Conservation (phyloP, 2,329 filamentous ascomycete species). For the Didymella pomorum region DNA sequence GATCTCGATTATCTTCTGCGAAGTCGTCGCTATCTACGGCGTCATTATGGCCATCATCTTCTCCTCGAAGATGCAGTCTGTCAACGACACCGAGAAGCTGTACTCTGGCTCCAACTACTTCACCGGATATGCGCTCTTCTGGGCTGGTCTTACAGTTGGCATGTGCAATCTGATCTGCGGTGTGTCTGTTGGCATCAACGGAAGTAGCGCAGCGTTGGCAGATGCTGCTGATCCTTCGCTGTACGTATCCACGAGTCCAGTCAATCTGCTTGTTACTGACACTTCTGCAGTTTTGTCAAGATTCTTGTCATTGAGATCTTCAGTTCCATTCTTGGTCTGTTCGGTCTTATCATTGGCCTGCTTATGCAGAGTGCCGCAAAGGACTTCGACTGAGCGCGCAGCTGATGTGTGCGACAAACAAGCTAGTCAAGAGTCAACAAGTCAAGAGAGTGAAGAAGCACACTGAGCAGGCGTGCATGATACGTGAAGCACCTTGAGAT, state of each 20-base stretch:
- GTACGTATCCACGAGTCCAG: conserved; percentile 62
- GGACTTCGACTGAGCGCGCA: conserved; percentile 66
- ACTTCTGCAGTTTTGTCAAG: conserved; percentile 81
- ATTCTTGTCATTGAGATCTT: conserved; percentile 99
- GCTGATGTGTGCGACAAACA: background rate
- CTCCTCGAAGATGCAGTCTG: conserved; percentile 80
- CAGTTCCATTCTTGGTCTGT: conserved; percentile 94
- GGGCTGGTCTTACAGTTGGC: conserved; percentile 92
- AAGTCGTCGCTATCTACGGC: conserved; percentile 99
- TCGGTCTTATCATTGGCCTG: conserved; percentile 93
- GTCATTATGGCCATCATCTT: conserved; percentile 99
- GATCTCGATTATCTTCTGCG: conserved; percentile 99
- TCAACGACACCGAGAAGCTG: conserved; percentile 70
- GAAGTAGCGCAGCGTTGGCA: conserved; percentile 92
- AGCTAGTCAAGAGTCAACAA: background rate
- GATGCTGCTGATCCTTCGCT: conserved; percentile 92
- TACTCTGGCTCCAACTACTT: conserved; percentile 85
- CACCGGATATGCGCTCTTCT: conserved; percentile 94
- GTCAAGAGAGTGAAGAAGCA: background rate
- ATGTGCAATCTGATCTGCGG: conserved; percentile 96
- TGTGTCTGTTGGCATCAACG: conserved; percentile 96
- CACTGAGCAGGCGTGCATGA: conserved; percentile 8
- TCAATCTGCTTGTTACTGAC: conserved; percentile 11
- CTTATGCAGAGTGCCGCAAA: conserved; percentile 83
- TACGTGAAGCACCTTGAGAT: conserved; percentile 22